Evolutionary conservation across 768 basidiomycete genomes (phyloP), one percentile per base, ranked within the genome.

Genomic region (Leucocoprinus birnbaumii): DNA sequence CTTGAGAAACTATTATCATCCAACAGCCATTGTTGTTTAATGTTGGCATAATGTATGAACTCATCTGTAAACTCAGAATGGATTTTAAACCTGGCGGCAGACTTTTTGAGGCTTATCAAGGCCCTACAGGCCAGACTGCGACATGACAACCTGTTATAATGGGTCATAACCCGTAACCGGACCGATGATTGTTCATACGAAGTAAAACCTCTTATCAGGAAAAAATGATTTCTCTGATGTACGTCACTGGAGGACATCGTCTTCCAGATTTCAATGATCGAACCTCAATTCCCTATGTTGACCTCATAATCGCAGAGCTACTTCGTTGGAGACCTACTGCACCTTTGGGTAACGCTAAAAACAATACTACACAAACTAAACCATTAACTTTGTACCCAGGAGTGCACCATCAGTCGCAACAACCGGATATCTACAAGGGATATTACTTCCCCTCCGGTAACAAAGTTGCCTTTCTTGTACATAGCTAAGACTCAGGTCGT

Each of bases 251-350:
- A 35, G 53, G 59, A 31, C 63, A 69, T 48, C 59, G 63, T 6
- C 62, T 64, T 41, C 37, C 61, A 13, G 19, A 58, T 24, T 55
- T 58, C 4, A 19, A 56, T 21, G 50, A 63, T 26, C 52, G 55
- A 16, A 48, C 59, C 34, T 55, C 51, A 11, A 10, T 62, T 38
- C 38, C 55, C 5, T 62, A 61, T 42, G 46, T 78, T n/a, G 70
- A 75, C n/a, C 79, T 79, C 1, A 65, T 79, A 21, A 56, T 70
- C 0, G 66, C 72, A 22, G 80, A 81, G 57, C 63, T 73, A 0
- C 47, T 78, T 56, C 69, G 79, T 14, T 79, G 77, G 75, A 59
- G 66, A 46, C 62, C 61, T 5, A 67, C 75, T 16, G 49, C 55
- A 0, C 76, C 78, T 11, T 42, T 71, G 7, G 71, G 77, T 75